Base-by-base conservation (phyloP, 371 early-diverging fungal genomes). In the Chytridiales sp. region DNA sequence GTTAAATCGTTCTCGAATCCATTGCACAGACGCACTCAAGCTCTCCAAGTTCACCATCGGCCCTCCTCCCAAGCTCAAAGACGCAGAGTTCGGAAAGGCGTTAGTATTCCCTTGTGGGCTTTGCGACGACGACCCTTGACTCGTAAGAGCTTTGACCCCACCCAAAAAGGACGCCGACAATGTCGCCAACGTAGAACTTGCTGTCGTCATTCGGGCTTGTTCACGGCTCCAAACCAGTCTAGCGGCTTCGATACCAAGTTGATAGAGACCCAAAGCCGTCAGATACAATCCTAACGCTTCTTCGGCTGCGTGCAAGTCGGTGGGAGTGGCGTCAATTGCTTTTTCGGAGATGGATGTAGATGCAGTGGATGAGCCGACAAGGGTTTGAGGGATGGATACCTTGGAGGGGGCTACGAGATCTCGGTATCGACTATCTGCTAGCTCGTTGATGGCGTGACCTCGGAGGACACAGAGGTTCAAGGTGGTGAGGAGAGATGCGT, bases 1-100 rank as follows among this genome's bases (percentile, higher is more conserved):
- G 64, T 94, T 93, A 66, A 90, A 92, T 47, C 85, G 80, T 39
- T 84, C 86, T 19, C 91, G 83, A 67, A 94, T 87, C 94, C 94
- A 94, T 58, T 89, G 90, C 1, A 91, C 91, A 0, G 83, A 84
- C 17, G 56, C 60, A 46, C 66, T 69, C 61, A 74, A 47, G 26
- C 58, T 58, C 44, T 39, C 38, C 55, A 63, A 44, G 36, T 63
- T 39, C 46, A 64, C 75, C 31, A 6, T 5, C 15, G 22, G 53
- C 13, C 8, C 24, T 24, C 17, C 40, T 27, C 2, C 34, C 53
- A 21, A 48, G 9, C 17, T 24, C 24, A 21, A 9, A 22, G 46
- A 8, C 13, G 24, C 46, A 22, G 46, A 9, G 19, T 9, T 13
- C 9, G 15, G 9, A 22, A 19, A 34, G 24, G n/a, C 40, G 52